Evolutionary conservation across 345 rosid genomes (phyloP).

Genomic region (Salix brachista): DNA sequence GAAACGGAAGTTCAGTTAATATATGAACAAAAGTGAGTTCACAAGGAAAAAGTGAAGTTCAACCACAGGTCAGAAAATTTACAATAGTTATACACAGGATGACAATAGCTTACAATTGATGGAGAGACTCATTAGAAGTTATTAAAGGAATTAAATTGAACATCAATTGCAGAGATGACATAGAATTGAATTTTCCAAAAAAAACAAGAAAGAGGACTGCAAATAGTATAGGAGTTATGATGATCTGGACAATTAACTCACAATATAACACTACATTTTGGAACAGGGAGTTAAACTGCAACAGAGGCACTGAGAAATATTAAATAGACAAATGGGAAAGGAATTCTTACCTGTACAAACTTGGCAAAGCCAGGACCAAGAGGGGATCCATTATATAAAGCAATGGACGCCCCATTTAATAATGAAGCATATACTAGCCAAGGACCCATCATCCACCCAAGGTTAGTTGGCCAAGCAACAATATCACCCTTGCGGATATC

Average conservation of each 20-base stretch:
- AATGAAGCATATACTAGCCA: conserved; percentile 95
- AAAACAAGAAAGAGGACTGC: background rate
- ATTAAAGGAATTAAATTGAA: background rate
- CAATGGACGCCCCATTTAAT: conserved; percentile 85
- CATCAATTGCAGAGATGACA: background rate
- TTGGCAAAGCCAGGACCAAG: conserved; percentile 80
- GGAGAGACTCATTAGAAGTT: background rate
- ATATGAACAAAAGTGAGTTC: background rate
- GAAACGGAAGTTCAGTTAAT: background rate
- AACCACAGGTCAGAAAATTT: background rate
- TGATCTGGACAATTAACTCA: background rate
- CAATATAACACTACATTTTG: background rate
- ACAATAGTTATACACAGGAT: background rate
- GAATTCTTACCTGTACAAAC: conserved; percentile 68
- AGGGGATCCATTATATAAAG: conserved; percentile 90
- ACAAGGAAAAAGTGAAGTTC: background rate
- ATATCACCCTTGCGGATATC: conserved; percentile 67
- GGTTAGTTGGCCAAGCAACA: conserved; percentile 98
- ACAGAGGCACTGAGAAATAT: background rate
- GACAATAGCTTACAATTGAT: background rate
- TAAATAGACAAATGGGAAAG: background rate
- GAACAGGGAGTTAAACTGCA: background rate
- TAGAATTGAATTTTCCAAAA: background rate
- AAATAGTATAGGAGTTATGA: background rate
- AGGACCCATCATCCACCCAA: conserved; percentile 99